Conservation (phyloP, 441 rosid genomes). For the Adansonia madagascariensis region DNA sequence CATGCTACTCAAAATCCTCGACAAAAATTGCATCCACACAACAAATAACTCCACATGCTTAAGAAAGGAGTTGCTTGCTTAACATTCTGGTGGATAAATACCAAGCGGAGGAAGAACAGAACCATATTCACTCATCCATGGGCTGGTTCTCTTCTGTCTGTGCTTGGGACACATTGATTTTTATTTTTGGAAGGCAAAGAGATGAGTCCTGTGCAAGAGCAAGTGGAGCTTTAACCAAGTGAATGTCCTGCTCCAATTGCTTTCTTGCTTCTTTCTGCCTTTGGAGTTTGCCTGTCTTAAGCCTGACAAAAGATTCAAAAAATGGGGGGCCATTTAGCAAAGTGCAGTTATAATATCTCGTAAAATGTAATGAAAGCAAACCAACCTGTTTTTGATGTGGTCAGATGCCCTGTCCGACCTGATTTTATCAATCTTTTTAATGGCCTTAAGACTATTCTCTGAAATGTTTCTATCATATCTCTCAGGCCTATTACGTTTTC, state of each 20-base stretch:
- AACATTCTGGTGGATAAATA: background rate
- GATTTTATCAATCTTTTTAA: constrained; percentile 80
- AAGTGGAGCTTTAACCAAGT: constrained; percentile 55
- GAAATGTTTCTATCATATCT: constrained; percentile 82
- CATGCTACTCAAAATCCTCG: background rate
- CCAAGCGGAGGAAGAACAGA: background rate
- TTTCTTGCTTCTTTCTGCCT: constrained; percentile 36
- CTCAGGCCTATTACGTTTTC: constrained; percentile 91
- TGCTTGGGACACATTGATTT: constrained; percentile 49
- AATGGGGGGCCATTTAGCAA: background rate
- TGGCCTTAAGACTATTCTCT: constrained; percentile 66
- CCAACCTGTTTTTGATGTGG: constrained; percentile 61
- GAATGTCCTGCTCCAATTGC: constrained; percentile 55
- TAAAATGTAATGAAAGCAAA: background rate
- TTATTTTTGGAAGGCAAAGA: constrained; percentile 52
- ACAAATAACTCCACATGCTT: background rate
- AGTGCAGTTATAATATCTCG: background rate
- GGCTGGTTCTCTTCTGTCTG: constrained; percentile 51
- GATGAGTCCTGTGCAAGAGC: constrained; percentile 41
- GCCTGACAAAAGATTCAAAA: constrained; percentile 41
- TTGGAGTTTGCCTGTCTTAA: constrained; percentile 51
- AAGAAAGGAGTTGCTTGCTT: background rate
- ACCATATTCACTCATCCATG: constrained; percentile 67
- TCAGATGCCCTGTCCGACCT: constrained; percentile 51
- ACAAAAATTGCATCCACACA: background rate